These are phyloP conservation scores for Fusarium torulosum DNA, from an alignment of 2,329 filamentous ascomycete species.

Conservation along the genomic window DNA sequence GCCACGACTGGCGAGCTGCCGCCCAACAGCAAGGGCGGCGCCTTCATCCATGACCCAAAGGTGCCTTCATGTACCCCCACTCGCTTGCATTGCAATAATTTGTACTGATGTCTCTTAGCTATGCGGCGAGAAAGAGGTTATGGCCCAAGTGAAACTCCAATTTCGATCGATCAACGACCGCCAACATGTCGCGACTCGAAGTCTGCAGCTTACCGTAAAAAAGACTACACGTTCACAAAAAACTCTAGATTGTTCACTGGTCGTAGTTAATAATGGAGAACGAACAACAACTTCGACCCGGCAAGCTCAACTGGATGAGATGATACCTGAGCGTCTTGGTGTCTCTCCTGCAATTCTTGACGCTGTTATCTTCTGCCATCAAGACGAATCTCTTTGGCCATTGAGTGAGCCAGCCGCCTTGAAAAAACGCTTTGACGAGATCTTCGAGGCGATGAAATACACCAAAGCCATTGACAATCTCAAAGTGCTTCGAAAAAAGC, in stretches of 20 bases:
- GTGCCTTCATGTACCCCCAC: constrained; percentile 54
- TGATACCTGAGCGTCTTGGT: constrained; percentile 87
- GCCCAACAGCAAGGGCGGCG: constrained; percentile 88
- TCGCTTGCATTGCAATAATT: neutral
- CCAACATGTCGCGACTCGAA: constrained; percentile 86
- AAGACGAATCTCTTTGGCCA: constrained; percentile 97
- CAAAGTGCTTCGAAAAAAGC: constrained; percentile 85
- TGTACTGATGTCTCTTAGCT: constrained; percentile 61
- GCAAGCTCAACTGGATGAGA: constrained; percentile 82
- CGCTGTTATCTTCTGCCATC: constrained; percentile 97
- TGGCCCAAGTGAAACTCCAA: constrained; percentile 90
- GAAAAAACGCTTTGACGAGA: constrained; percentile 97
- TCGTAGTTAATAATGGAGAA: constrained; percentile 84
- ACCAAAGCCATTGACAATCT: constrained; percentile 98
- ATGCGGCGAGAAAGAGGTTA: constrained; percentile 85
- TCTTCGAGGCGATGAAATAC: constrained; percentile 97
- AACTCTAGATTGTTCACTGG: constrained; percentile 83
- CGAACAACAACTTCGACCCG: constrained; percentile 82
- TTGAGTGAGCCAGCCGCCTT: constrained; percentile 87
- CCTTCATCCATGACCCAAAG: constrained; percentile 98
- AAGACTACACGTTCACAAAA: constrained; percentile 82
- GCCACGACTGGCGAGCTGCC: constrained; percentile 94
- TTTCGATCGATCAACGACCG: constrained; percentile 84
- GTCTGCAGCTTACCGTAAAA: constrained; percentile 86
- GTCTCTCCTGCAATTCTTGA: constrained; percentile 92